A percentile compares a stretch with the other conserved stretches of the same genome.
These are phyloP conservation scores for Fragaria ananassa DNA, from an alignment of 306 rosid genomes.

Conservation along the genomic window DNA sequence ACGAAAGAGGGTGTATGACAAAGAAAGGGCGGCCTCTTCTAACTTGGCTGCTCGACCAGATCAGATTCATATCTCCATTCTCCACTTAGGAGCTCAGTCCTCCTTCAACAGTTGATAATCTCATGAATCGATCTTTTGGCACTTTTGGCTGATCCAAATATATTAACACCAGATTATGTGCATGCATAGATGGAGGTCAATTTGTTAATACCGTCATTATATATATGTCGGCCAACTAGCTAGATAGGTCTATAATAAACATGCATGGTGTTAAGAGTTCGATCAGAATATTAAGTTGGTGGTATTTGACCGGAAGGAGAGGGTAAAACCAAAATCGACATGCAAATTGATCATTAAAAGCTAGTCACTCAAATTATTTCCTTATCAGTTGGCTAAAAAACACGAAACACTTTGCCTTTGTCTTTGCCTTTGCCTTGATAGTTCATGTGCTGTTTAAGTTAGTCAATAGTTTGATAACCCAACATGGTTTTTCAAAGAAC, in stretches of 20 bases:
- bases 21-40: not conserved
- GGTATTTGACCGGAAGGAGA: not conserved
- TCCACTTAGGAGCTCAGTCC: not conserved
- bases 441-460: too few relatives aligned
- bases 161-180: not conserved
- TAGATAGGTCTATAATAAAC: not conserved
- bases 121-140: not conserved
- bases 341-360: not conserved
- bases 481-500: too few relatives aligned
- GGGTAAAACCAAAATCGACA: too few relatives aligned
- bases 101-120: not conserved
- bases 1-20: not conserved
- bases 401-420: accelerated
- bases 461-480: too few relatives aligned
- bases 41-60: not conserved
- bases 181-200: not conserved
- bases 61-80: not conserved
- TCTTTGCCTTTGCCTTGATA: too few relatives aligned
- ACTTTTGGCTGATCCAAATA: not conserved
- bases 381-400: not conserved
- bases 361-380: too few relatives aligned
- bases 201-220: not conserved
- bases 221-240: not conserved
- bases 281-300: not conserved
- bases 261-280: not conserved